Evolutionary conservation across 345 rosid species (phyloP).

Genomic region (Brassica carinata): DNA sequence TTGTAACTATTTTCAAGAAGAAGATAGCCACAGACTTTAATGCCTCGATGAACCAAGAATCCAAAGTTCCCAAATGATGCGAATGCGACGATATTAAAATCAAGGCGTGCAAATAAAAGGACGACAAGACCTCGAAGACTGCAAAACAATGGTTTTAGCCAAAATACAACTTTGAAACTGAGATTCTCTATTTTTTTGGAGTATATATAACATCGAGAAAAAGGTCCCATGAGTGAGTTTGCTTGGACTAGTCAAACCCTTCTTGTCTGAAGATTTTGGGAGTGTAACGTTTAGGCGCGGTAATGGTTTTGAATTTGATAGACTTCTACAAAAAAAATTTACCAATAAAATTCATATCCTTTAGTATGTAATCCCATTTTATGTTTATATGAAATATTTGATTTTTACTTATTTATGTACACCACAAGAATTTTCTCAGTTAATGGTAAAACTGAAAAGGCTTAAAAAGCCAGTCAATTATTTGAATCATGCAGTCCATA

Average conservation of each 20-base stretch:
- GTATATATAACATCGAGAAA: slow-evolving; percentile 26
- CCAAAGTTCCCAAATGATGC: slow-evolving; percentile 51
- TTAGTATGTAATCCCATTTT: neutral
- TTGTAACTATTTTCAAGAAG: slow-evolving; percentile 34
- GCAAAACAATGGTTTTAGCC: slow-evolving; percentile 39
- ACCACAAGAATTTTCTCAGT: neutral
- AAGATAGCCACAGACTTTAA: slow-evolving; percentile 41
- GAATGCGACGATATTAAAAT: slow-evolving; percentile 33
- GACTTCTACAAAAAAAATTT: neutral
- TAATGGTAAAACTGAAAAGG: neutral
- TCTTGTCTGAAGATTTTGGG: slow-evolving; percentile 4
- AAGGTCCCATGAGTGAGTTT: slow-evolving; percentile 31
- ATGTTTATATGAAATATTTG: neutral
- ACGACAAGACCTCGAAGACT: slow-evolving; percentile 51
- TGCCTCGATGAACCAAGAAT: slow-evolving; percentile 45
- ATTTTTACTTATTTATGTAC: neutral
- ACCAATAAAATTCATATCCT: slow-evolving; percentile 19
- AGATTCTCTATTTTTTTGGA: slow-evolving; percentile 23
- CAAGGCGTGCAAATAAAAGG: slow-evolving; percentile 39
- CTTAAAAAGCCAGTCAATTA: neutral
- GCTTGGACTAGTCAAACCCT: slow-evolving; percentile 40
- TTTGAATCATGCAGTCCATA: neutral
- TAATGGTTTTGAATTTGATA: neutral
- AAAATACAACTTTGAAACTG: slow-evolving; percentile 42
- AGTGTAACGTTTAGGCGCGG: neutral